Evolutionary conservation across 306 rosid species (phyloP), one percentile per base, ranked within the genome.

Genomic region (Quercus engelmannii): DNA sequence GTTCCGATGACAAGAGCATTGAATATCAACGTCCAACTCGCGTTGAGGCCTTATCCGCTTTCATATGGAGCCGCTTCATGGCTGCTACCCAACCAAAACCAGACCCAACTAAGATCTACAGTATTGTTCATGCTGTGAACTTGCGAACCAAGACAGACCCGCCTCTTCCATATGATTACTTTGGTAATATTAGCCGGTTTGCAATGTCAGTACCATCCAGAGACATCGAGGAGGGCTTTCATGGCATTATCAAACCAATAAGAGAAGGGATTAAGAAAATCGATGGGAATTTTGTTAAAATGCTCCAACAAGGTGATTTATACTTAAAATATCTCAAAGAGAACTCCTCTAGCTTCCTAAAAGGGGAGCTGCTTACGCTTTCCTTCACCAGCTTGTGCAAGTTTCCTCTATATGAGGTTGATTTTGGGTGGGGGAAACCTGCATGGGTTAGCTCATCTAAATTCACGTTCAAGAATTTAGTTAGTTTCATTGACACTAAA

Each of bases 341-440:
- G 59, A 20, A 3, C 5, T 20, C 6, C 57, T 5, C 3, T 10
- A 28, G 49, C 41, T 30, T 28, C 1, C 5, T 33, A 18, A 14
- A 26, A 23, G 54, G 31, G 5, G 18, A 69, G 0, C 13, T 62
- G 63, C 19, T 18, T 46, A 56, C 55, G 15, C 74, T 41, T 43
- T n/a, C 43, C 11, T 80, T 74, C 20, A 76, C 33, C 18, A 67
- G 79, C 4, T 74, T 46, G 79, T 1, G 41, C 7, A 74, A 65
- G 6, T 26, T 80, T 19, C 76, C 76, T 0, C 19, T 84, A 1
- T 81, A 84, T 61, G 86, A 87, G 38, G 68, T 65, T 56, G 80
- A 87, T 43, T 79, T 84, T 38, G 90, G 88, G 25, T 79, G 88
- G 90, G 86, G 90, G 9, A 84, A 81, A 25, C 88, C 90, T 18